Evolutionary conservation across 306 rosid genomes (phyloP).

Genomic region (Fragaria iinumae): DNA sequence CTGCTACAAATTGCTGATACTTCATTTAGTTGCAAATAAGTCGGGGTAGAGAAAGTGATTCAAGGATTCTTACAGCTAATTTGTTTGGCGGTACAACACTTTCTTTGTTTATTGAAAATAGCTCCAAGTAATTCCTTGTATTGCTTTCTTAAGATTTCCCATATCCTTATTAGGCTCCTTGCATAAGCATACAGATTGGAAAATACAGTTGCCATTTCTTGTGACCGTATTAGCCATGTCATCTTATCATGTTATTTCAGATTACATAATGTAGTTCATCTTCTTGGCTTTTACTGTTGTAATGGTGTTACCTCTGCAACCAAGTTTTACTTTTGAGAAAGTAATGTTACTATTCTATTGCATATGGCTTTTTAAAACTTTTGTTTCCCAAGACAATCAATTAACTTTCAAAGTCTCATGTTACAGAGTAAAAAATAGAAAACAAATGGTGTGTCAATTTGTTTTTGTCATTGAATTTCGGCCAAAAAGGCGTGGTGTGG

Average conservation of each 20-base stretch:
- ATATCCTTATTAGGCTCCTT: slow-evolving; percentile 3
- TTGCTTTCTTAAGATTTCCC: neutral
- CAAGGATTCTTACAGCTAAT: slow-evolving; percentile 6
- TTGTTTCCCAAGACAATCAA: neutral
- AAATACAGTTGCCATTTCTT: neutral
- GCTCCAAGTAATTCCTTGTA: neutral
- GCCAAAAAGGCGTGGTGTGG: slow-evolving; percentile 4
- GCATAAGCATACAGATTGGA: neutral
- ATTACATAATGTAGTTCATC: neutral
- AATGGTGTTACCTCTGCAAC: neutral
- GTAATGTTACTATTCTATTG: neutral
- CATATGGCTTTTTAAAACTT: neutral
- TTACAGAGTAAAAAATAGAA: neutral
- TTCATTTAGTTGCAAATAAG: neutral
- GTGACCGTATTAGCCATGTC: neutral
- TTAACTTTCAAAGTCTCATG: neutral
- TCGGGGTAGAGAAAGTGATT: neutral
- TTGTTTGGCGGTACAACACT: neutral
- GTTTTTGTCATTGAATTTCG: neutral
- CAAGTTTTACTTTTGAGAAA: neutral
- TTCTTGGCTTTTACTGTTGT: neutral
- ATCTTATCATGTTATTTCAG: neutral
- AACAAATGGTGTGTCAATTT: neutral
- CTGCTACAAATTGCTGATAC: neutral
- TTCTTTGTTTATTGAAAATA: neutral